Base-by-base conservation (phyloP, 495 filamentous ascomycete genomes). In the Penicillium angulare region DNA sequence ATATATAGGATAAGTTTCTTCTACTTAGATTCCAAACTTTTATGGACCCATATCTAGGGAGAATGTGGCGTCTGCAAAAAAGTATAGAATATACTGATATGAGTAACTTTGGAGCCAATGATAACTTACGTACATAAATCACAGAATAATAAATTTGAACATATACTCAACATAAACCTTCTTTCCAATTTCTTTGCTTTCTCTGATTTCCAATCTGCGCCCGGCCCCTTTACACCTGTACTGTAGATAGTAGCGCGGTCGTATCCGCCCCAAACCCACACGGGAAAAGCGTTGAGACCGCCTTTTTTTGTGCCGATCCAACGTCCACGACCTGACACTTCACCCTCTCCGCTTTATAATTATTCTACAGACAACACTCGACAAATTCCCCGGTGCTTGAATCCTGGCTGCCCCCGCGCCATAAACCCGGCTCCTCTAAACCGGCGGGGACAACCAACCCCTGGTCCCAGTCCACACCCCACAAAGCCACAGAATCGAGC, bases 221-320 rank as follows among this genome's bases (percentile, higher is more conserved):
- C n/a, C 34, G 34, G 34, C 16, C 34, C 34, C 12, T 38, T 38
- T 38, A n/a, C n/a, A 18, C 34, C 34, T 9, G 20, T 18, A 38
- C 16, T 38, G 34, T 20, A 35, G n/a, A 41, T 22, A 41, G 20
- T 13, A 41, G 38, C 21, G 38, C 20, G 38, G 44, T 48, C 31
- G 40, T 33, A 41, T 41, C 52, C 43, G 36, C 39, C 35, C 45
- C 50, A 58, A 50, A 23, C 50, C 46, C 29, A 41, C 44, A 33
- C 40, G 47, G 53, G 50, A 50, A n/a, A 54, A 58, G 43, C 40
- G 47, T 43, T 44, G 57, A 60, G 57, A 57, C 57, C 57, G 57
- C 57, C 57, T 60, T 32, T 23, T 63, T 59, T 61, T 56, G 47
- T 61, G 61, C 55, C 58, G 58, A 59, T 61, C 56, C 52, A 49